A percentile compares a stretch with the other conserved stretches of the same genome.
phyloP scores from a whole-genome alignment of 306 rosid genomes.

The Erythrophleum fordii region DNA sequence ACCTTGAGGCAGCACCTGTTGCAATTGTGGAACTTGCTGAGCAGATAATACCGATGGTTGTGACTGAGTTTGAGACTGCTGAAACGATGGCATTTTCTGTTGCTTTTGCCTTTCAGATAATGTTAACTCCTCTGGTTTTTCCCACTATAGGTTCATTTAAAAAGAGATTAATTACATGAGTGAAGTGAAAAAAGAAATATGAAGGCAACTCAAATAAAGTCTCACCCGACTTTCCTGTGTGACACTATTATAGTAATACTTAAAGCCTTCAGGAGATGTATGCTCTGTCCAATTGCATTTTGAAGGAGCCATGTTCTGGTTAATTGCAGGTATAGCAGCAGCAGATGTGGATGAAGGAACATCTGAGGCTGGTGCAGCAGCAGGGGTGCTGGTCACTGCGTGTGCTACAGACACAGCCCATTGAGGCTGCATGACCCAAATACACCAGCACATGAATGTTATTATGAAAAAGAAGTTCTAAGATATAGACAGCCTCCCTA shows the following conservation, averaged over 20 bases:
- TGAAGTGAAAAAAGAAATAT: slow-evolving; percentile 15
- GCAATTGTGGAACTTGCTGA: slow-evolving; percentile 61
- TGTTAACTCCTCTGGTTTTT: slow-evolving; percentile 81
- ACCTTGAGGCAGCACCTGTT: slow-evolving; percentile 60
- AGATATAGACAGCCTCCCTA: slow-evolving; percentile 8
- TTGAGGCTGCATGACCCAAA: slow-evolving; percentile 52
- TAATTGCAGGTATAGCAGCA: slow-evolving; percentile 46
- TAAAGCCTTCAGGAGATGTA: slow-evolving; percentile 86
- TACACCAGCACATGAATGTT: slow-evolving; percentile 32
- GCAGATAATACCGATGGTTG: slow-evolving; percentile 54
- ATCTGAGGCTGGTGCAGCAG: slow-evolving; percentile 52
- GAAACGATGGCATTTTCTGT: slow-evolving; percentile 62
- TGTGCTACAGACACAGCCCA: slow-evolving; percentile 66
- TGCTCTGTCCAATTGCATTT: slow-evolving; percentile 92
- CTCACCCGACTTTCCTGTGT: slow-evolving; percentile 88
- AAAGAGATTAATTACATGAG: slow-evolving; percentile 32
- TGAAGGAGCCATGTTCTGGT: slow-evolving; percentile 50
- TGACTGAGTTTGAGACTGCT: slow-evolving; percentile 57
- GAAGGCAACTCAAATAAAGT: slow-evolving; percentile 32
- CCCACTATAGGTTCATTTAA: slow-evolving; percentile 71
- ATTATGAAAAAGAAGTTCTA: neutral
- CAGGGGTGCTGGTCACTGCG: slow-evolving; percentile 47
- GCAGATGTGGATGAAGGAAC: slow-evolving; percentile 63
- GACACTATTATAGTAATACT: slow-evolving; percentile 76
- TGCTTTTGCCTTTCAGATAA: slow-evolving; percentile 62